Base-by-base conservation (phyloP, 2,329 filamentous ascomycete species). In the Hortaea werneckii region DNA sequence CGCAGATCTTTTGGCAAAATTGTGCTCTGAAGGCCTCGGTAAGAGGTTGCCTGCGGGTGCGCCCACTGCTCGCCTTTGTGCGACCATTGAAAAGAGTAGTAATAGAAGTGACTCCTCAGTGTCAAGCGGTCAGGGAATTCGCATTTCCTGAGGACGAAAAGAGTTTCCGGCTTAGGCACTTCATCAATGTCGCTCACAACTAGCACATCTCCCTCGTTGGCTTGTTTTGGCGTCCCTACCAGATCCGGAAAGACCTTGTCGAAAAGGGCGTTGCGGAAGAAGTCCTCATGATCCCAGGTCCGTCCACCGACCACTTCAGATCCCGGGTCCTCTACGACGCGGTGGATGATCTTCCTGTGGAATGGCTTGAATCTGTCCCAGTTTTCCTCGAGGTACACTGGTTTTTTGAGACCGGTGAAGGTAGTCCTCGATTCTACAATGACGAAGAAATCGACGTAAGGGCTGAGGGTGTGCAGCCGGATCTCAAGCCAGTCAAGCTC, bases 401-500 rank as follows among this genome's bases (percentile, higher is more conserved):
- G 70, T 63, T 83, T 83, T 6, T 68, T 62, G 1, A 64, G 65
- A 32, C 73, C 73, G 11, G 78, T 79, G 53, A 82, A 82, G 1
- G 78, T 81, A 41, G 66, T 71, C 12, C 65, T 59, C 1, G 75
- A 72, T 64, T 83, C 80, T 42, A 82, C 71, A 30, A 83, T 71
- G 55, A 83, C 68, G 54, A 81, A 83, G 62, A 80, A 81, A 64
- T 83, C 79, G 48, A 83, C 77, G 37, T 74, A 64, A 34, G 73
- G 61, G 46, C 75, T 74, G 11, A 80, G 70, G 2, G 75, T 75
- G 54, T 78, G 70, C 3, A 83, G 67, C 8, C 78, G 75, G 41
- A 84, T 76, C 59, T 83, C 79, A 37, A 83, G 69, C 71, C 77
- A 80, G 63, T 83, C 79, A 9, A 83, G 67, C 63, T 83, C 80